Conservation (phyloP, 495 filamentous ascomycete species). For the Annulohypoxylon stygium region DNA sequence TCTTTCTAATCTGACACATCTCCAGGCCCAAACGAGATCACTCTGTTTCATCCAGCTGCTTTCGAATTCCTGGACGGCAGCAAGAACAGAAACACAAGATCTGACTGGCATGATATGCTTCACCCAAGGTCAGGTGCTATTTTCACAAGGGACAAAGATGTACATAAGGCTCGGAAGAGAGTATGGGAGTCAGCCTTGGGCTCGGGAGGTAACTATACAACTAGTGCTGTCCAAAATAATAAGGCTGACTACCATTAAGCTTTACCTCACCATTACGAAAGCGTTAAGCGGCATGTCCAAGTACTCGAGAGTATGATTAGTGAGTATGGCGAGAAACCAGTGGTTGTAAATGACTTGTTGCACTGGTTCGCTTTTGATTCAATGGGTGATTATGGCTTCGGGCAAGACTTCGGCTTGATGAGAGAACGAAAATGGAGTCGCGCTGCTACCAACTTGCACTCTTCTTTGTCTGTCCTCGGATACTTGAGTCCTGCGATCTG, state of each 20-base stretch:
- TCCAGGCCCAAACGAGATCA: too few species aligned
- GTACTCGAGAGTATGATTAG: background rate
- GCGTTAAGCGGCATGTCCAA: too few species aligned
- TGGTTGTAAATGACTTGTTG: slow-evolving; percentile 1
- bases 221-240: too few species aligned
- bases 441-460: background rate
- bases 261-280: too few species aligned
- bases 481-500: background rate
- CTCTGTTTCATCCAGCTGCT: too few species aligned
- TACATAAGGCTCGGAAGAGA: background rate
- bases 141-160: background rate
- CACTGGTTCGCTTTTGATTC: slow-evolving; percentile 19
- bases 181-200: too few species aligned
- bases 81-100: slow-evolving; percentile 6
- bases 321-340: background rate
- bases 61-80: too few species aligned
- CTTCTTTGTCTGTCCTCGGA: background rate
- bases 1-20: background rate
- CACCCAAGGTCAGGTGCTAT: slow-evolving; percentile 1
- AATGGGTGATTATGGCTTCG: slow-evolving; percentile 12
- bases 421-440: background rate
- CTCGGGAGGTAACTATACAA: too few species aligned
- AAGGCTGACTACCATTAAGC: too few species aligned
- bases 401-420: slow-evolving; percentile 16
- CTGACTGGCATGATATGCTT: slow-evolving; percentile 15